Percentiles rank a stretch among this genome's conserved stretches.
phyloP scores from a whole-genome alignment of 2,329 filamentous ascomycete genomes.

The Aureobasidium lini region DNA sequence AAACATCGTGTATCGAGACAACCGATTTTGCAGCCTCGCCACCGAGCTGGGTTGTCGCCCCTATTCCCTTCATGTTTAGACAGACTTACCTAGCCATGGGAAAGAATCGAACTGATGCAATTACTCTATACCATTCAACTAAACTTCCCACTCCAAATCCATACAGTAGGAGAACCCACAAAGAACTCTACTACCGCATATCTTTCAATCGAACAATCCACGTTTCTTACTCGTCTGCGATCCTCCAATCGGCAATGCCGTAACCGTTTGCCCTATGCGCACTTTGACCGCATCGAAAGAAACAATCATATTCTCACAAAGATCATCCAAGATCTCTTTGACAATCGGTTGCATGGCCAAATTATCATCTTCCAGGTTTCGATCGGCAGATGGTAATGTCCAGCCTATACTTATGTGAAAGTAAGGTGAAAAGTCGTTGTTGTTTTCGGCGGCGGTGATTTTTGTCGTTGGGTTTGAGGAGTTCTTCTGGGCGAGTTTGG shows the following conservation, averaged over 20 bases:
- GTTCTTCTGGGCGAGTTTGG: constrained; percentile 12
- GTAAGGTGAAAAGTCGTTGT: constrained; percentile 30
- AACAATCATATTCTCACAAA: constrained; percentile 19
- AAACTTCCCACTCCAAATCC: too few relatives aligned
- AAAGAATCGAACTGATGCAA: too few relatives aligned
- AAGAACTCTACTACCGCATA: too few relatives aligned
- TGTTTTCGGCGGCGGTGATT: background rate
- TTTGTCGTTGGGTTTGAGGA: background rate
- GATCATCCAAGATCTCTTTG: constrained; percentile 10
- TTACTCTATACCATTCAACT: too few relatives aligned
- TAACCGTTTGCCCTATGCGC: constrained; percentile 38
- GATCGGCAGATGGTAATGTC: constrained; percentile 47
- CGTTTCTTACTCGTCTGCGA: background rate
- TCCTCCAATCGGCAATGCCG: constrained; percentile 18
- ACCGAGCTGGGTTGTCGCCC: too few relatives aligned
- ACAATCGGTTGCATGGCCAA: constrained; percentile 16
- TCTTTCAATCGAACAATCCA: background rate
- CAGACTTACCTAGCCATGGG: too few relatives aligned
- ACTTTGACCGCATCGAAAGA: constrained; percentile 38
- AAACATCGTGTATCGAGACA: too few relatives aligned
- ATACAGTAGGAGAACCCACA: background rate
- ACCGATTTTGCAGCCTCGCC: too few relatives aligned
- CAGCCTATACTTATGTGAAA: constrained; percentile 92
- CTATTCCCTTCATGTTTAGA: too few relatives aligned
- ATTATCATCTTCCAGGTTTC: constrained; percentile 1